These are phyloP conservation scores for Elsinoe arachidis DNA, from an alignment of 2,329 filamentous ascomycete genomes.

Conservation along the genomic window DNA sequence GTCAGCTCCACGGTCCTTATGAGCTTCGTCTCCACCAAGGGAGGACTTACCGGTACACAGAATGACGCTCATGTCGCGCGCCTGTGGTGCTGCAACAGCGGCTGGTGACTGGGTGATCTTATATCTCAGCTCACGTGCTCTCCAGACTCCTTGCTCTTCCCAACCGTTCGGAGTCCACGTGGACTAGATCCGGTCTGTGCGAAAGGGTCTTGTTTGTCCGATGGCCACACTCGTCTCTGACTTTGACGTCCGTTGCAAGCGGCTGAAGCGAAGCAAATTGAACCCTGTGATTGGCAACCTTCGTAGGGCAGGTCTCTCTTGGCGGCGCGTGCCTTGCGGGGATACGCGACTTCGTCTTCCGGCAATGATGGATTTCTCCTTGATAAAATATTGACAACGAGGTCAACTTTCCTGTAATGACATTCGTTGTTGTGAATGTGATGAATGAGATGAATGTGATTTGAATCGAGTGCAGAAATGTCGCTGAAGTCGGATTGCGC, in stretches of 20 bases:
- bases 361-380: too few relatives aligned
- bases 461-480: too few relatives aligned
- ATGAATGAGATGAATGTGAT: too few relatives aligned
- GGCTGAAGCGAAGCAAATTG: not conserved
- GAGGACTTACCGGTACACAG: constrained; percentile 53
- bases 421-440: too few relatives aligned
- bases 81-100: not conserved
- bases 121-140: not conserved
- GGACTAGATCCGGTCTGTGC: not conserved
- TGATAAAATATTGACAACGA: too few relatives aligned
- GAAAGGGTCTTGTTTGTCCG: not conserved
- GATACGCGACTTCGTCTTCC: too few relatives aligned
- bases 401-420: too few relatives aligned
- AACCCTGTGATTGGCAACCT: not conserved
- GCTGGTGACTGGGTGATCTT: not conserved
- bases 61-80: constrained; percentile 52
- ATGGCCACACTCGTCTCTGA: not conserved
- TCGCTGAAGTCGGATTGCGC: too few relatives aligned
- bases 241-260: not conserved
- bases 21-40: constrained; percentile 15
- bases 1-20: constrained; percentile 20
- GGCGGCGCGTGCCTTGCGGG: too few relatives aligned
- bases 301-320: not conserved
- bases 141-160: not conserved
- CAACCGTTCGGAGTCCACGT: constrained; percentile 2